Conservation (phyloP, 805 yeast genomes). For the Pichia occidentalis region DNA sequence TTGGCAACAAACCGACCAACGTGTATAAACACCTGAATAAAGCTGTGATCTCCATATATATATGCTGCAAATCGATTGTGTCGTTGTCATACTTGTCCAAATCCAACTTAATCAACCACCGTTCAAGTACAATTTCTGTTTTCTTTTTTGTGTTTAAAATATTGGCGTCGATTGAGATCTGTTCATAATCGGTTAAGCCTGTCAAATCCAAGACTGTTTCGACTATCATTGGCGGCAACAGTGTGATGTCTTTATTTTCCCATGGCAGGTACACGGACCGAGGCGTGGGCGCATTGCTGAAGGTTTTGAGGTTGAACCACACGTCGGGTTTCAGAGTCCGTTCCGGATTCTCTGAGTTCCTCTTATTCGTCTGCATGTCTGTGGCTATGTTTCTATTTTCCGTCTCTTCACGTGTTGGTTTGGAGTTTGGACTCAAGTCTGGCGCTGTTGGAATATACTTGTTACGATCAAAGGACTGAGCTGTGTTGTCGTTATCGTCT, state of each 20-base stretch:
- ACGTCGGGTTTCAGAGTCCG: slow-evolving; percentile 45
- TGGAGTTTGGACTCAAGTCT: slow-evolving; percentile 5
- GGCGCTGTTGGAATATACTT: too few species aligned
- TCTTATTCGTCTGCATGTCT: too few species aligned
- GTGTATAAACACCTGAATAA: slow-evolving; percentile 71
- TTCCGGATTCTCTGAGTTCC: too few species aligned
- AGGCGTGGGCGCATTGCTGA: neutral
- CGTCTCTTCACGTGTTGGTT: neutral
- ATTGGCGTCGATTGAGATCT: slow-evolving; percentile 26
- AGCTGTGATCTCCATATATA: slow-evolving; percentile 69
- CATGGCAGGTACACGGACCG: slow-evolving; percentile 37
- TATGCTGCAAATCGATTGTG: slow-evolving; percentile 52
- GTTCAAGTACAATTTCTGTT: slow-evolving; percentile 82
- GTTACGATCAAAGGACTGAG: too few species aligned
- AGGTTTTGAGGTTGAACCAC: slow-evolving; percentile 58
- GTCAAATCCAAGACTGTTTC: slow-evolving; percentile 52
- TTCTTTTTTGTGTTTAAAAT: slow-evolving; percentile 58
- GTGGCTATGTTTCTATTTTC: neutral
- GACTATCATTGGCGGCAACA: slow-evolving; percentile 75
- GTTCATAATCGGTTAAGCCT: slow-evolving; percentile 20
- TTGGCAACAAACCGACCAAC: slow-evolving; percentile 61
- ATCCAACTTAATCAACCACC: slow-evolving; percentile 88
- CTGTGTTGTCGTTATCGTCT: slow-evolving; percentile 4
- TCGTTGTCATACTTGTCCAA: slow-evolving; percentile 33
- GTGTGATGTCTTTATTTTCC: slow-evolving; percentile 39